Conservation (phyloP, 1,139 yeast genomes). For the Blastobotrys capitulatus region DNA sequence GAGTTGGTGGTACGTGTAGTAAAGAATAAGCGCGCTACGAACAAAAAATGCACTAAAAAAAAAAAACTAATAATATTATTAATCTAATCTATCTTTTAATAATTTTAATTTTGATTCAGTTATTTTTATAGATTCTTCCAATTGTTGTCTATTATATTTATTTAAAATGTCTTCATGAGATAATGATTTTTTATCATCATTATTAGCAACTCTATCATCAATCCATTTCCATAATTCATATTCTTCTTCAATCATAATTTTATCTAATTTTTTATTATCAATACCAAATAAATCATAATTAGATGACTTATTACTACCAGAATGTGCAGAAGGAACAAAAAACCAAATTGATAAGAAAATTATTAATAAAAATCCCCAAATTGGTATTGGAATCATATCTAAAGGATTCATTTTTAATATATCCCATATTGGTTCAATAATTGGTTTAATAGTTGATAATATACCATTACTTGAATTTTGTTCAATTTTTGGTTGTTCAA, state of each 20-base stretch:
- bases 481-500: not conserved
- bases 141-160: constrained; percentile 42
- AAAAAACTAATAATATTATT: not conserved
- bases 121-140: constrained; percentile 49
- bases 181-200: not conserved
- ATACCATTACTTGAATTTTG: not conserved
- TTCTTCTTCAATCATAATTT: constrained; percentile 45
- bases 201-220: constrained; percentile 42
- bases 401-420: constrained; percentile 13
- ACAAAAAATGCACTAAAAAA: no score
- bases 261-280: constrained; percentile 11
- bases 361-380: constrained; percentile 17
- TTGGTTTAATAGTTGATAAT: not conserved
- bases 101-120: constrained; percentile 49
- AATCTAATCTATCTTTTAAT: constrained; percentile 28
- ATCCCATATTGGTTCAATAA: not conserved
- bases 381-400: constrained; percentile 18
- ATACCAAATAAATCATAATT: constrained; percentile 12
- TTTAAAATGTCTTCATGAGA: constrained; percentile 8
- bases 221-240: constrained; percentile 80
- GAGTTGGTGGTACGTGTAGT: no score
- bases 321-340: constrained; percentile 23
- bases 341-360: constrained; percentile 16
- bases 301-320: not conserved
- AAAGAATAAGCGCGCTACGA: no score